Evolutionary conservation across 192 early-diverging fungal genomes (phyloP).

Genomic region (Bifiguratus adelaidae): DNA sequence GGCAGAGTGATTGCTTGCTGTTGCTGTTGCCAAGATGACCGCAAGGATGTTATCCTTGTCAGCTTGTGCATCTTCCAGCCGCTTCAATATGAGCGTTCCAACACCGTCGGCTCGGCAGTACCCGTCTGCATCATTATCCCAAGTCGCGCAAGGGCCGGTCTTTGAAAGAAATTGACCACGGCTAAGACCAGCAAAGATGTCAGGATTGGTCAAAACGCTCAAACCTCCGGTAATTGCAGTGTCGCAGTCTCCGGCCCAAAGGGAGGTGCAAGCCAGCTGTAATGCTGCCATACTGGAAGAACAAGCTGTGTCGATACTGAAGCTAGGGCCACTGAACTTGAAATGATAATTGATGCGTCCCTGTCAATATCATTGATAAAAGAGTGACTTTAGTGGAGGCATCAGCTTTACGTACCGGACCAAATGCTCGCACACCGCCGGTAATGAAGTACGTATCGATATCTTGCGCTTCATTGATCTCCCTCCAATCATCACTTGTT

Average conservation of each 20-base stretch:
- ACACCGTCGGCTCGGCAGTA: constrained; percentile 19
- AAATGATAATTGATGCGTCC: constrained; percentile 1
- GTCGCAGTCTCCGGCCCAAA: not conserved
- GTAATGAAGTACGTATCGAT: not conserved
- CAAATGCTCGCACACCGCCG: not conserved
- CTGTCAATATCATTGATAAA: no score
- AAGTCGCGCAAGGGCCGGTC: not conserved
- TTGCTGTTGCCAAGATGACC: not conserved
- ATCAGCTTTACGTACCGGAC: no score
- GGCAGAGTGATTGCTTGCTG: not conserved
- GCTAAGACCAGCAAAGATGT: not conserved
- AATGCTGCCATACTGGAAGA: not conserved
- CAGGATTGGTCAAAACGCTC: not conserved
- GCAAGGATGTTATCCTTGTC: constrained; percentile 5
- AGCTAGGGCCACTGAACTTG: not conserved
- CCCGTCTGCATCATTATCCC: constrained; percentile 14
- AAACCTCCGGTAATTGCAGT: not conserved
- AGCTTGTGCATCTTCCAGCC: constrained; percentile 6
- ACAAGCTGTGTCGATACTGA: not conserved
- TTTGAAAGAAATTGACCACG: not conserved
- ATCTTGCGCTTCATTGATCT: not conserved
- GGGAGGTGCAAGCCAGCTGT: not conserved
- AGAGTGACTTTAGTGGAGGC: no score
- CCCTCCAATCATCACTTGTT: not conserved
- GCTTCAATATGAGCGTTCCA: constrained; percentile 12